Conservation (phyloP, 106 monocot species). For the Dactylorhiza incarnata region DNA sequence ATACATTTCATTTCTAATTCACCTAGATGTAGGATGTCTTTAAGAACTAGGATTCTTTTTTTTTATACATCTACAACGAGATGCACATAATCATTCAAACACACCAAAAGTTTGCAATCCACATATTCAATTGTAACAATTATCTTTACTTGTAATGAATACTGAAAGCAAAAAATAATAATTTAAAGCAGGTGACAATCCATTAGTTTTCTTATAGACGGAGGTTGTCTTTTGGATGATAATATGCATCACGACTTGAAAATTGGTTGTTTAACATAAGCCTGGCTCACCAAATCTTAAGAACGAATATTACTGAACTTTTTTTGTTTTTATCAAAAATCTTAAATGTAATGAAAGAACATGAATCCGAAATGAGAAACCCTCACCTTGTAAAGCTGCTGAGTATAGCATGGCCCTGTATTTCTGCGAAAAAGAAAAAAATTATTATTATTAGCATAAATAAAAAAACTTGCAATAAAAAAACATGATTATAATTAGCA, state of each 20-base stretch:
- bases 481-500: neutral
- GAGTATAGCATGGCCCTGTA: slow-evolving; percentile 41
- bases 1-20: neutral
- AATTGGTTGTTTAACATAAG: neutral
- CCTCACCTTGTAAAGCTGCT: slow-evolving; percentile 43
- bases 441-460: neutral
- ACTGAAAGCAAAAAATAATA: neutral
- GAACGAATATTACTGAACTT: neutral
- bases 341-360: neutral
- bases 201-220: no score
- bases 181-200: no score
- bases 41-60: no score
- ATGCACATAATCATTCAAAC: no score
- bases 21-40: neutral
- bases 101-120: no score
- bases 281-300: neutral
- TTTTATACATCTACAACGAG: no score
- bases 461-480: neutral
- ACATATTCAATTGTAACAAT: no score
- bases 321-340: neutral
- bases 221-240: neutral
- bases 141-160: neutral
- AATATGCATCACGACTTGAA: neutral
- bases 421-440: slow-evolving; percentile 41
- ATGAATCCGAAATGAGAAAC: neutral